These are phyloP conservation scores for Fraxinus excelsior DNA, from an alignment of 257 asterid genomes.

Conservation along the genomic window DNA sequence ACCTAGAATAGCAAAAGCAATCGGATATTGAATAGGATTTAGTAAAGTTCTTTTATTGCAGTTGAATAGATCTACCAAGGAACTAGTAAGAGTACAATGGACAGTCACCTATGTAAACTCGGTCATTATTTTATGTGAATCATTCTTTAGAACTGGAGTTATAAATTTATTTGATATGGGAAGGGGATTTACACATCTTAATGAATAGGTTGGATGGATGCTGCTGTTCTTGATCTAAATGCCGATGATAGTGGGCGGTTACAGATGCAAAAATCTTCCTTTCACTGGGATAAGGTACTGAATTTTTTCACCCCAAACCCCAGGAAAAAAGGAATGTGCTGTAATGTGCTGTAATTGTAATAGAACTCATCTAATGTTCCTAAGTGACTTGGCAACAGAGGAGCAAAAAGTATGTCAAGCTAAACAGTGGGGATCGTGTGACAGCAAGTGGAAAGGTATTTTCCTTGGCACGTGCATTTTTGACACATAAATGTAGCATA, in stretches of 20 bases:
- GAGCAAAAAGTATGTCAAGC: constrained; percentile 86
- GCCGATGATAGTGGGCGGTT: constrained; percentile 81
- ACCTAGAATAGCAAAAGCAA: neutral
- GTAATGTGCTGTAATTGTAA: constrained; percentile 14
- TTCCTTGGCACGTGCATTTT: constrained; percentile 16
- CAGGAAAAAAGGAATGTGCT: neutral
- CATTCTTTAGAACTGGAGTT: neutral
- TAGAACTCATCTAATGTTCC: neutral
- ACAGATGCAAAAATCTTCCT: constrained; percentile 71
- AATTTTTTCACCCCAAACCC: neutral
- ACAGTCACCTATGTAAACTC: neutral
- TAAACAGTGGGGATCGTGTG: constrained; percentile 90
- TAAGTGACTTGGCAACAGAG: constrained; percentile 57
- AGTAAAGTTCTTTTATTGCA: neutral
- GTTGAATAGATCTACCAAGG: neutral
- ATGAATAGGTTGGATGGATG: constrained; percentile 83
- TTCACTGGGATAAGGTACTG: constrained; percentile 94
- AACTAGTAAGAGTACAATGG: neutral
- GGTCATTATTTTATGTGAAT: neutral
- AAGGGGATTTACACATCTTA: constrained; percentile 6
- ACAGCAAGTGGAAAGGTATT: constrained; percentile 96
- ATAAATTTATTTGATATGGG: neutral
- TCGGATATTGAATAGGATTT: neutral
- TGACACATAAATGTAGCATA: neutral
- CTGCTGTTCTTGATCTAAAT: constrained; percentile 86